phyloP scores from a whole-genome alignment of 2,329 filamentous ascomycete species.

The Pestalotiopsis sp. region DNA sequence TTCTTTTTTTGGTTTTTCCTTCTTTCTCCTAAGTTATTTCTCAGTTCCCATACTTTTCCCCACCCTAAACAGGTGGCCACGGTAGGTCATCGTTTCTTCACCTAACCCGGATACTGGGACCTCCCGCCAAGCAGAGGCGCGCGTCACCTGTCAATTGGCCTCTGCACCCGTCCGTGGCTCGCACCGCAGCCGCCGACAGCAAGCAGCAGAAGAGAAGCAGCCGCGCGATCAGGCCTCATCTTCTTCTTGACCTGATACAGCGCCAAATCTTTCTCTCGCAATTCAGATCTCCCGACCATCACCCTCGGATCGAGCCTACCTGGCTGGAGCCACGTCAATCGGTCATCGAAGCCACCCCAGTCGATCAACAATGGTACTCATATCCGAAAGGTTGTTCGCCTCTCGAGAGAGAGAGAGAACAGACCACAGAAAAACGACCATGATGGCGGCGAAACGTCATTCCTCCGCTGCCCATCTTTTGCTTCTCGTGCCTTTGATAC shows the following conservation, averaged over 20 bases:
- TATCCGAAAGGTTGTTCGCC: background rate
- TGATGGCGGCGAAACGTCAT: background rate
- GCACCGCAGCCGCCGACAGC: background rate
- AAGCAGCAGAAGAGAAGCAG: background rate
- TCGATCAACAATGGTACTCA: background rate
- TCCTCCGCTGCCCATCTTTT: background rate
- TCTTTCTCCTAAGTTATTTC: background rate
- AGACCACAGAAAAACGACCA: background rate
- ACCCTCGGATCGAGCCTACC: background rate
- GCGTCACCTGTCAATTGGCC: background rate
- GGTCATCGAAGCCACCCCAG: background rate
- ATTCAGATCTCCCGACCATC: background rate
- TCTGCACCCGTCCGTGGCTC: background rate
- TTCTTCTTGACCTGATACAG: background rate
- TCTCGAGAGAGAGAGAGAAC: background rate
- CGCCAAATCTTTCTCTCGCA: background rate
- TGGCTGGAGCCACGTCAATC: slow-evolving; percentile 3
- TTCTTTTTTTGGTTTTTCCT: background rate
- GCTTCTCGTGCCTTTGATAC: background rate
- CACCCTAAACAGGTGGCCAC: background rate
- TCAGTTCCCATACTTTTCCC: background rate
- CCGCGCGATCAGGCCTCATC: background rate
- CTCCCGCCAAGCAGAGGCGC: background rate
- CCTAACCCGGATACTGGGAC: background rate
- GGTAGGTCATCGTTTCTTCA: background rate